A percentile compares a stretch with the other conserved stretches of the same genome.
Conservation (phyloP, 2,329 filamentous ascomycete genomes). For the Trichoderma aggressivum region DNA sequence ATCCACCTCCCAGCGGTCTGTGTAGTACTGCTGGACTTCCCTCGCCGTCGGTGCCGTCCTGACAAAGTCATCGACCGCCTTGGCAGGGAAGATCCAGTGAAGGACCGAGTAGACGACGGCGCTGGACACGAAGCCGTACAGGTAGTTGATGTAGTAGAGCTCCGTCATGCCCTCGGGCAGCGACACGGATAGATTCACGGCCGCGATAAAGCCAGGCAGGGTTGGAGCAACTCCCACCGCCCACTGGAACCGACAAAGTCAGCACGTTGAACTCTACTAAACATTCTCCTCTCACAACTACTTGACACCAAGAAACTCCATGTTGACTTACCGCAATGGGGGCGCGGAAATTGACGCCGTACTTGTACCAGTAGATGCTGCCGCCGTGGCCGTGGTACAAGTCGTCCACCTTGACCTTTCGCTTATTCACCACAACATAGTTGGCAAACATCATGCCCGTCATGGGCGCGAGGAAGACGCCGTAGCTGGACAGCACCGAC, state of each 20-base stretch:
- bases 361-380: constrained; percentile 40
- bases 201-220: constrained; percentile 42
- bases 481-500: constrained; percentile 36
- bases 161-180: constrained; percentile 38
- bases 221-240: constrained; percentile 37
- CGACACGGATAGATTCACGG: constrained; percentile 34
- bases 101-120: constrained; percentile 31
- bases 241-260: constrained; percentile 32
- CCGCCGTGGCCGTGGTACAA: constrained; percentile 31
- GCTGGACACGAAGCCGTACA: constrained; percentile 38
- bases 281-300: neutral
- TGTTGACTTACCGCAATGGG: constrained; percentile 35
- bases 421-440: constrained; percentile 34
- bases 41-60: constrained; percentile 22
- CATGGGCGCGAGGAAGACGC: constrained; percentile 39
- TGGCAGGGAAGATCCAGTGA: constrained; percentile 31
- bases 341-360: constrained; percentile 41
- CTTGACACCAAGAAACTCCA: neutral
- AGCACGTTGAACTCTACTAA: neutral
- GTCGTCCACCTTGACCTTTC: constrained; percentile 37
- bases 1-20: constrained; percentile 33
- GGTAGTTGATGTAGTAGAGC: constrained; percentile 39
- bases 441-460: constrained; percentile 39
- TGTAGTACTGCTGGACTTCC: constrained; percentile 30
- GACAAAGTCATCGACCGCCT: constrained; percentile 31